Evolutionary conservation across 176 grass and related monocot genomes (phyloP).

Genomic region (Eleusine indica): DNA sequence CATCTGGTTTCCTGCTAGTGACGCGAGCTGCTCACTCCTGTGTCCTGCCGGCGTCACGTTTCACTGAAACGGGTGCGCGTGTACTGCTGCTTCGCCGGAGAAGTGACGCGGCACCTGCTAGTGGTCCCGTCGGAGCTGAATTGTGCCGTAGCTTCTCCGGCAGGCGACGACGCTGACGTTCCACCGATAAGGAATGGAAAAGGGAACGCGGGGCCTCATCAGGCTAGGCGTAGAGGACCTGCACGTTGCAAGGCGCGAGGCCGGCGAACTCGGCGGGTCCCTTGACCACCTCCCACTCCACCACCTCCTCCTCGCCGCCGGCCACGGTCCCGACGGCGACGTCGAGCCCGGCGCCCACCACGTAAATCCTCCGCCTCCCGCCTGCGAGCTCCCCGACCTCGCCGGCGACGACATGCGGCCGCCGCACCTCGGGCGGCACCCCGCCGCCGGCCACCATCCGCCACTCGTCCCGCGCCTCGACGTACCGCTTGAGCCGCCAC

Average conservation of each 20-base stretch:
- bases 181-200: neutral
- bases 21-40: neutral
- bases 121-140: neutral
- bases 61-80: neutral
- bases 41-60: neutral
- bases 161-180: slow-evolving; percentile 20
- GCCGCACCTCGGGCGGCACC: slow-evolving; percentile 58
- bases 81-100: neutral
- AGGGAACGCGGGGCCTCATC: neutral
- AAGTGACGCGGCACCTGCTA: neutral
- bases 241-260: slow-evolving; percentile 76
- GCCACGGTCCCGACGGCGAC: slow-evolving; percentile 63
- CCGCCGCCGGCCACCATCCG: slow-evolving; percentile 59
- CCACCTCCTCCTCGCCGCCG: slow-evolving; percentile 43
- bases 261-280: slow-evolving; percentile 74
- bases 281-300: slow-evolving; percentile 91
- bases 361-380: slow-evolving; percentile 53
- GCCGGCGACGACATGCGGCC: slow-evolving; percentile 70
- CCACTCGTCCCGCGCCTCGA: slow-evolving; percentile 65
- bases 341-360: slow-evolving; percentile 77
- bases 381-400: slow-evolving; percentile 39
- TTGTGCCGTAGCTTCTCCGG: neutral
- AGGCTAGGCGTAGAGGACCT: slow-evolving; percentile 68
- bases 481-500: slow-evolving; percentile 79
- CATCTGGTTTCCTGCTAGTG: neutral